phyloP scores from a whole-genome alignment of 495 filamentous ascomycete genomes.

The Lepraria neglecta region DNA sequence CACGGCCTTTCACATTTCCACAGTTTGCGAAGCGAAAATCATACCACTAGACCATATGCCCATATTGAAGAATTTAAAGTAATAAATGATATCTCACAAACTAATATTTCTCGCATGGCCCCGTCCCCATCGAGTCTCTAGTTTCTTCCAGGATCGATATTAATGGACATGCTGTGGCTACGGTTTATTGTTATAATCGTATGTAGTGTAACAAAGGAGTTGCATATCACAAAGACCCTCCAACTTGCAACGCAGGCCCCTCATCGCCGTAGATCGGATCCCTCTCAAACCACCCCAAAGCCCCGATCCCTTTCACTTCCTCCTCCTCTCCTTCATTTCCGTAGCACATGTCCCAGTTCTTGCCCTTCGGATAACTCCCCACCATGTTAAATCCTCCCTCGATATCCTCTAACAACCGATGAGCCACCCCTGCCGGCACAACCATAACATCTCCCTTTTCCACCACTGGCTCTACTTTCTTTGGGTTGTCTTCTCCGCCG shows the following conservation, averaged over 20 bases:
- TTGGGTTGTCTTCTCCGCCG: constrained; percentile 57
- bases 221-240: background rate
- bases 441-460: constrained; percentile 57
- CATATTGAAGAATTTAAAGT: too few species aligned
- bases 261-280: constrained; percentile 56
- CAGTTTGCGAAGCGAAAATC: too few species aligned
- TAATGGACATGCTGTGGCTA: too few species aligned
- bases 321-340: constrained; percentile 49
- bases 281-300: constrained; percentile 49
- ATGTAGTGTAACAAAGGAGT: too few species aligned
- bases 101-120: too few species aligned
- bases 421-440: constrained; percentile 59
- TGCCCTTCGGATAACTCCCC: constrained; percentile 54
- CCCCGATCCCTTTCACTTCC: constrained; percentile 42
- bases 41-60: too few species aligned
- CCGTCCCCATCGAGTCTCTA: too few species aligned
- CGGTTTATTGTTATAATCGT: too few species aligned
- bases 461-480: constrained; percentile 49
- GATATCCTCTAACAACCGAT: constrained; percentile 54
- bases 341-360: constrained; percentile 66
- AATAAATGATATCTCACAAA: too few species aligned
- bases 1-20: too few species aligned
- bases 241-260: constrained; percentile 46
- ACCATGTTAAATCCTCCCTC: constrained; percentile 57
- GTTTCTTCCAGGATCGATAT: too few species aligned